These are phyloP conservation scores for Naganishia kalamii DNA, from an alignment of 768 basidiomycete genomes.

Conservation along the genomic window DNA sequence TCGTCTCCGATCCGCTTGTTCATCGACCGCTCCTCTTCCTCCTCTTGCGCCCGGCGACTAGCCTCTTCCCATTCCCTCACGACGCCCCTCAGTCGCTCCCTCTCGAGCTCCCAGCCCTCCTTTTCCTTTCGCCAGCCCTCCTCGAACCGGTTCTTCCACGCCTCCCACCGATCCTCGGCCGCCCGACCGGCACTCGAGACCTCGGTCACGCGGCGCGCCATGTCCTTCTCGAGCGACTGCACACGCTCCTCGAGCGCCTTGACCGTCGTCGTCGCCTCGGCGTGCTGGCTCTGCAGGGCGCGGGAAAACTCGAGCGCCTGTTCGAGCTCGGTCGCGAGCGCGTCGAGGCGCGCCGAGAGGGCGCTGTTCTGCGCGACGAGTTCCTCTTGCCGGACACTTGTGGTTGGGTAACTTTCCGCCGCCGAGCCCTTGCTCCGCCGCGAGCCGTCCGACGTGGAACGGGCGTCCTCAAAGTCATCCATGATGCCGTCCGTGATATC, in stretches of 20 bases:
- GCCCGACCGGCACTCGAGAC: constrained; percentile 35
- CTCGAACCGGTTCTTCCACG: constrained; percentile 74
- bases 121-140: constrained; percentile 70
- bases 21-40: constrained; percentile 44
- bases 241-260: constrained; percentile 38
- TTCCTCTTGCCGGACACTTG: constrained; percentile 23
- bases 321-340: constrained; percentile 65
- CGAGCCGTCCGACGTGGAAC: constrained; percentile 4
- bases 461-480: constrained; percentile 12
- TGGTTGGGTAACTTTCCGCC: neutral
- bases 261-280: constrained; percentile 58
- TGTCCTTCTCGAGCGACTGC: constrained; percentile 37
- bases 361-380: constrained; percentile 50
- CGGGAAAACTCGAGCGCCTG: constrained; percentile 67
- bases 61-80: constrained; percentile 72
- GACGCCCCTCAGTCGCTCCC: constrained; percentile 65
- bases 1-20: constrained; percentile 40
- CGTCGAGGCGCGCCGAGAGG: constrained; percentile 59
- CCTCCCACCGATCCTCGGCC: constrained; percentile 49
- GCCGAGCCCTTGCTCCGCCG: neutral
- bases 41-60: constrained; percentile 44
- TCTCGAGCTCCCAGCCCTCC: constrained; percentile 75
- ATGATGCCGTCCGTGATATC: constrained; percentile 20
- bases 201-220: constrained; percentile 36
- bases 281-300: constrained; percentile 69